A percentile compares a stretch with the other conserved stretches of the same genome.
Conservation (phyloP, 805 yeast species). For the Wickerhamomyces bovis region DNA sequence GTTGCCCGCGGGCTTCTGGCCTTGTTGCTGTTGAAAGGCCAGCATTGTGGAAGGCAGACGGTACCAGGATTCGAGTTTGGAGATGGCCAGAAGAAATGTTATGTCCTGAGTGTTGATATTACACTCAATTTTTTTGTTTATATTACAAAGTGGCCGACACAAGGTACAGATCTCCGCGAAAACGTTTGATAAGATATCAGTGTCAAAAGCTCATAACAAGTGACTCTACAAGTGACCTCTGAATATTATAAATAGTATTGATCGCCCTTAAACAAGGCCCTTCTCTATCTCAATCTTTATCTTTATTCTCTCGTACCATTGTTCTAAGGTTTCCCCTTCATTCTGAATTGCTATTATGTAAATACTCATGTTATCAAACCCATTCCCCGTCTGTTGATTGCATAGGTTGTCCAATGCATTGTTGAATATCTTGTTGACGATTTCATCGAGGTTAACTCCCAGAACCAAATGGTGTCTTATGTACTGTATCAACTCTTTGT, state of each 20-base stretch:
- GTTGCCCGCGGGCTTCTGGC: not conserved
- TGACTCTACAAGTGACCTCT: not conserved
- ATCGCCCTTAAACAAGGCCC: slow-evolving; percentile 7
- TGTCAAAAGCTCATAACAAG: too few species aligned
- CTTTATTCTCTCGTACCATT: slow-evolving; percentile 56
- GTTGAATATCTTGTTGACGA: slow-evolving; percentile 54
- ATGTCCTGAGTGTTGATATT: too few species aligned
- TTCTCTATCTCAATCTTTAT: slow-evolving; percentile 31
- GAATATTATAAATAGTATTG: not conserved
- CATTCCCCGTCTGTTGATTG: slow-evolving; percentile 67
- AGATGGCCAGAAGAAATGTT: too few species aligned
- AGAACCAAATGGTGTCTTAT: slow-evolving; percentile 52
- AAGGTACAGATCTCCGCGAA: not conserved
- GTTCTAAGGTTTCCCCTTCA: slow-evolving; percentile 35
- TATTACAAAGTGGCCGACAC: not conserved
- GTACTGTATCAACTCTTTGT: slow-evolving; percentile 44
- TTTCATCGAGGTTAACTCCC: slow-evolving; percentile 54
- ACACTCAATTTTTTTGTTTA: not conserved
- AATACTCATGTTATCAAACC: slow-evolving; percentile 78
- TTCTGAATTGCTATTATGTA: slow-evolving; percentile 61
- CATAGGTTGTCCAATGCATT: slow-evolving; percentile 61
- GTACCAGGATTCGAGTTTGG: not conserved
- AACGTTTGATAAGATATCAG: not conserved
- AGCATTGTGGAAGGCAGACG: not conserved
- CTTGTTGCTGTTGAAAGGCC: not conserved